A percentile compares a stretch with the other conserved stretches of the same genome.
These are phyloP conservation scores for Thelonectria rubi DNA, from an alignment of 2,329 filamentous ascomycete genomes.

Conservation along the genomic window DNA sequence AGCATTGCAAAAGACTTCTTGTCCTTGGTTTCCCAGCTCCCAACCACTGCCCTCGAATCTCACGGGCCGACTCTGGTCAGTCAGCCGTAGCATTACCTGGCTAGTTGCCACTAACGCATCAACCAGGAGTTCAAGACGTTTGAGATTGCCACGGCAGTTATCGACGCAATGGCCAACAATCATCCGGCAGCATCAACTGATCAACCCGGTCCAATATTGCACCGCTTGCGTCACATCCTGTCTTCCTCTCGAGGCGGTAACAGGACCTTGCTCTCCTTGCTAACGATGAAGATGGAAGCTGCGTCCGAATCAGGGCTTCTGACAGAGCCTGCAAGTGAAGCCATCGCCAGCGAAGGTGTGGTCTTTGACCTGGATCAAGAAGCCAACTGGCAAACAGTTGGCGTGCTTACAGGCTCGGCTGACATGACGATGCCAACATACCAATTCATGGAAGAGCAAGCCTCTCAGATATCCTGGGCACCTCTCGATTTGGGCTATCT, in stretches of 20 bases:
- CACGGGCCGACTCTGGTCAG: constrained; percentile 57
- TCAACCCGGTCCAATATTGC: constrained; percentile 48
- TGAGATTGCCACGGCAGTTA: constrained; percentile 56
- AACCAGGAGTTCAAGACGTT: constrained; percentile 55
- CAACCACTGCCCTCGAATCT: constrained; percentile 57
- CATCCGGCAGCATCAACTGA: constrained; percentile 31
- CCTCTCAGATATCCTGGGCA: constrained; percentile 40
- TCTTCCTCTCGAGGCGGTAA: constrained; percentile 56
- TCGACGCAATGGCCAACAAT: constrained; percentile 49
- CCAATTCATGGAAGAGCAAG: constrained; percentile 42
- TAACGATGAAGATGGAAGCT: constrained; percentile 44
- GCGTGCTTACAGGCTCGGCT: constrained; percentile 31
- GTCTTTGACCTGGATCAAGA: constrained; percentile 26
- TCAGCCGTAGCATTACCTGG: accelerated
- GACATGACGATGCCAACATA: constrained; percentile 38
- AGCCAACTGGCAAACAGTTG: constrained; percentile 27
- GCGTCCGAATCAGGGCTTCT: constrained; percentile 32
- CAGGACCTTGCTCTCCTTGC: constrained; percentile 48
- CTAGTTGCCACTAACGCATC: constrained; percentile 5
- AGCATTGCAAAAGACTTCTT: constrained; percentile 58
- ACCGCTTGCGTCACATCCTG: constrained; percentile 51
- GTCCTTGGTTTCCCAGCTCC: constrained; percentile 53
- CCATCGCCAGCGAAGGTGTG: constrained; percentile 6
- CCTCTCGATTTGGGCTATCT: constrained; percentile 40
- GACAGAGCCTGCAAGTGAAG: constrained; percentile 19